A percentile compares a stretch with the other conserved stretches of the same genome.
These are phyloP conservation scores for Tetrastigma voinierianum DNA, from an alignment of 164 flowering plant genomes.

Conservation along the genomic window DNA sequence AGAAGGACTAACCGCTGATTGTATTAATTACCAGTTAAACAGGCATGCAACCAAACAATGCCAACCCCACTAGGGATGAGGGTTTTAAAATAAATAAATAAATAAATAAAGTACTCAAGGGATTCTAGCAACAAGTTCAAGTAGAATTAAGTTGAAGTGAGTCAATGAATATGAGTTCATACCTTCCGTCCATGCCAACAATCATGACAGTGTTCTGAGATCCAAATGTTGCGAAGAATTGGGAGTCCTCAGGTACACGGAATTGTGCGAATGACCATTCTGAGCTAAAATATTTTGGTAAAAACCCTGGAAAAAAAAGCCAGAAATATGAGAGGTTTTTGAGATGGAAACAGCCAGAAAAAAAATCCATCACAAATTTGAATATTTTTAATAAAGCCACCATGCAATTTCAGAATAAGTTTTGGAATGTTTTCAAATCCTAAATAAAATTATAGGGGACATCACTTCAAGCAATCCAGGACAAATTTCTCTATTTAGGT, in stretches of 20 bases:
- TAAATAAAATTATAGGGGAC: too few relatives aligned
- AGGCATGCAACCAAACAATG: too few relatives aligned
- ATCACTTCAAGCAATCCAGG: too few relatives aligned
- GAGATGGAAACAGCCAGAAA: not conserved
- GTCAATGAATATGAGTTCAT: not conserved
- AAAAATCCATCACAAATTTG: not conserved
- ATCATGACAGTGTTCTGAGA: slow-evolving; percentile 68
- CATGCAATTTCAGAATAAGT: not conserved
- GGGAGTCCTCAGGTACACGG: slow-evolving; percentile 65
- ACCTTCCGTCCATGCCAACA: slow-evolving; percentile 95
- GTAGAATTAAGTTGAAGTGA: not conserved
- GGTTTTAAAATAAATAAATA: too few relatives aligned
- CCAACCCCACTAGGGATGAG: too few relatives aligned
- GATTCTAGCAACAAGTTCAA: not conserved
- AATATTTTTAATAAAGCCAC: not conserved
- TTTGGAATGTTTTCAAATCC: too few relatives aligned
- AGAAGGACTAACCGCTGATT: too few relatives aligned
- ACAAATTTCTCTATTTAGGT: too few relatives aligned
- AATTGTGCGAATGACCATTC: slow-evolving; percentile 96
- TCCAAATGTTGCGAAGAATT: slow-evolving; percentile 71
- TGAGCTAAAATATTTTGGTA: slow-evolving; percentile 92
- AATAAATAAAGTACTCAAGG: too few relatives aligned
- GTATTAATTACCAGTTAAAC: too few relatives aligned
- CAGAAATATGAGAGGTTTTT: slow-evolving; percentile 1
- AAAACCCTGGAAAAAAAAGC: slow-evolving; percentile 52